These are phyloP conservation scores for Mucuna pruriens DNA, from an alignment of 306 rosid species.

Conservation along the genomic window DNA sequence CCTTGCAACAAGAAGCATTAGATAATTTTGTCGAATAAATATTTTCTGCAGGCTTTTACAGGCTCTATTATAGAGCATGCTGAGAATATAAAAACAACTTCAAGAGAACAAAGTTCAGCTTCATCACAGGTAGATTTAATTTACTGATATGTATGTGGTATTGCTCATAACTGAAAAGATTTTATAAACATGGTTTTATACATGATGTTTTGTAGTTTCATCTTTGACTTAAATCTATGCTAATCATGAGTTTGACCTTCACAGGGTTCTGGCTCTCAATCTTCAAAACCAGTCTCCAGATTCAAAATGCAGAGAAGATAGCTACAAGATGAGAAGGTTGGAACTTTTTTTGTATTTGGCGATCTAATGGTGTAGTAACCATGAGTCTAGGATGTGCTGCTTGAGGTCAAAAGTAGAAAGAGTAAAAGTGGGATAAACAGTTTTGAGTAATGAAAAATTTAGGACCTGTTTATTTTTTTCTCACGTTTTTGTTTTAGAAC, in stretches of 20 bases:
- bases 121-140: slow-evolving; percentile 56
- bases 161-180: slow-evolving; percentile 7
- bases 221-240: slow-evolving; percentile 17
- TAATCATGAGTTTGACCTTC: slow-evolving; percentile 21
- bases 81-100: slow-evolving; percentile 40
- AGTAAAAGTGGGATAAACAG: neutral
- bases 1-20: neutral
- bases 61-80: slow-evolving; percentile 81
- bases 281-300: slow-evolving; percentile 82
- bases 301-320: slow-evolving; percentile 91
- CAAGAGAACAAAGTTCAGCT: slow-evolving; percentile 51
- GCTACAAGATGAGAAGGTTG: slow-evolving; percentile 26
- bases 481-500: neutral
- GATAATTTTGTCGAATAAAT: neutral
- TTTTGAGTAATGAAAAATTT: neutral
- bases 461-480: neutral
- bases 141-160: neutral
- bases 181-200: slow-evolving; percentile 1
- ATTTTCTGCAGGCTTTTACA: slow-evolving; percentile 73
- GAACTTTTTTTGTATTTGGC: slow-evolving; percentile 20
- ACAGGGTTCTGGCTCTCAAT: slow-evolving; percentile 66
- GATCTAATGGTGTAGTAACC: slow-evolving; percentile 6
- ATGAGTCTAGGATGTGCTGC: slow-evolving; percentile 7
- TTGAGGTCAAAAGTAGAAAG: slow-evolving; percentile 32
- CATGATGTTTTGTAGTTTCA: slow-evolving; percentile 19